Percentiles rank a stretch among this genome's conserved stretches.
These are phyloP conservation scores for Dictyostelium purpureum DNA, from an alignment of 78 protist genomes.

Conservation along the genomic window DNA sequence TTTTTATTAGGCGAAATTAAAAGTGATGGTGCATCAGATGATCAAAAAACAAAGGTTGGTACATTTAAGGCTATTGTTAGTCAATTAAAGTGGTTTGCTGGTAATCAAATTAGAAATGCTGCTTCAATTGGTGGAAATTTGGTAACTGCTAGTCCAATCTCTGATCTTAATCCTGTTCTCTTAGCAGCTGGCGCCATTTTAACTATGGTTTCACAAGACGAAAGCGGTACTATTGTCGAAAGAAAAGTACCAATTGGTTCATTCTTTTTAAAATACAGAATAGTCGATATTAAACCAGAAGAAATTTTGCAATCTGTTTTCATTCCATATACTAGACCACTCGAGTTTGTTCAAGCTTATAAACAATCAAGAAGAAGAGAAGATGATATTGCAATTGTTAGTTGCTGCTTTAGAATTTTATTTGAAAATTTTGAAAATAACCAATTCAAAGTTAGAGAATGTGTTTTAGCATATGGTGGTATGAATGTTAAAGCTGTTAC, in stretches of 20 bases:
- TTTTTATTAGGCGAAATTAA: neutral
- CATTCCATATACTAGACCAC: slow-evolving; percentile 68
- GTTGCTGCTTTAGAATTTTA: slow-evolving; percentile 81
- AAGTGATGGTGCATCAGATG: neutral
- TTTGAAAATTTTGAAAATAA: neutral
- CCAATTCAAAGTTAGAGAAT: neutral
- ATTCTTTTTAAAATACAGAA: slow-evolving; percentile 81
- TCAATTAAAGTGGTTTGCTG: slow-evolving; percentile 91
- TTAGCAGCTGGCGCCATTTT: slow-evolving; percentile 77
- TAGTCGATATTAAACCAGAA: slow-evolving; percentile 71
- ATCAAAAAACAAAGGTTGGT: neutral
- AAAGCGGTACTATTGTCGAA: neutral
- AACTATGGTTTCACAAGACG: slow-evolving; percentile 21
- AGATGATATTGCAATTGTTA: slow-evolving; percentile 96
- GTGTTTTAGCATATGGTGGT: slow-evolving; percentile 61
- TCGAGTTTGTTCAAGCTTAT: slow-evolving; percentile 82
- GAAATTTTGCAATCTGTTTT: slow-evolving; percentile 79
- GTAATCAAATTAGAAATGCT: slow-evolving; percentile 93
- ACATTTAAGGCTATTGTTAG: slow-evolving; percentile 51
- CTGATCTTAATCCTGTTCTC: slow-evolving; percentile 91
- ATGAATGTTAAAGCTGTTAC: slow-evolving; percentile 61
- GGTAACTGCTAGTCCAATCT: slow-evolving; percentile 92
- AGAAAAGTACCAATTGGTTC: slow-evolving; percentile 12
- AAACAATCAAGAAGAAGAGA: slow-evolving; percentile 91
- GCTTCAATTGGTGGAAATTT: slow-evolving; percentile 92